These are phyloP conservation scores for Tetramitus jugosus DNA, from an alignment of 208 protist genomes.

Conservation along the genomic window DNA sequence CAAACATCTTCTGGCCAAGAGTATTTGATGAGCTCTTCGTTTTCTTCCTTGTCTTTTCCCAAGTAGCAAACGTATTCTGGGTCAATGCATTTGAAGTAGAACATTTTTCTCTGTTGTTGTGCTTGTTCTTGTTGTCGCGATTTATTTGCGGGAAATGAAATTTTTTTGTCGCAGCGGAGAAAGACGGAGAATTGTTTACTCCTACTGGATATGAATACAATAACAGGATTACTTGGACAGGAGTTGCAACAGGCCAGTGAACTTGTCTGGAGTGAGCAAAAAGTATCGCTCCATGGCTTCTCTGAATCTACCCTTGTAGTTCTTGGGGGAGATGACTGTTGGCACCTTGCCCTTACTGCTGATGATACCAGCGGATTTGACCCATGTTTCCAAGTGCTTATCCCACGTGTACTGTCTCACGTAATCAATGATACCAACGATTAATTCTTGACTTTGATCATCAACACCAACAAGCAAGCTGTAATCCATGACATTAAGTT, in stretches of 20 bases:
- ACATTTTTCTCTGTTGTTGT: no score
- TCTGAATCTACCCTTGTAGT: slow-evolving; percentile 24
- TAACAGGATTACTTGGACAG: no score
- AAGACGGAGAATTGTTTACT: no score
- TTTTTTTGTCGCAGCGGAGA: no score
- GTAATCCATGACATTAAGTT: slow-evolving; percentile 29
- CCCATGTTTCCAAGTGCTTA: slow-evolving; percentile 25
- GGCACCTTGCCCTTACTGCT: neutral
- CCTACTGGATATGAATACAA: no score
- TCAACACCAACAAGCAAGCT: slow-evolving; percentile 29
- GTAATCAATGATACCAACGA: slow-evolving; percentile 30
- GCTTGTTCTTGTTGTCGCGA: no score
- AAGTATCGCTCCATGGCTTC: slow-evolving; percentile 27
- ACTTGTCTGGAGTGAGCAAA: slow-evolving; percentile 7
- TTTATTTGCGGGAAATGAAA: no score
- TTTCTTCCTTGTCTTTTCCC: slow-evolving; percentile 96
- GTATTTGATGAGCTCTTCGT: slow-evolving; percentile 93
- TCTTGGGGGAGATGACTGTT: slow-evolving; percentile 24
- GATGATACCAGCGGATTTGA: slow-evolving; percentile 22
- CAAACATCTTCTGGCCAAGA: slow-evolving; percentile 94
- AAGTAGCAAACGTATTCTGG: slow-evolving; percentile 86
- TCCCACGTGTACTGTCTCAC: slow-evolving; percentile 28
- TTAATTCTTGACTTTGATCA: slow-evolving; percentile 16
- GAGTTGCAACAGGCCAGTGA: slow-evolving; percentile 5
- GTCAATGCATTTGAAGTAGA: slow-evolving; percentile 76